A percentile compares a stretch with the other conserved stretches of the same genome.
phyloP scores from a whole-genome alignment of 2,329 filamentous ascomycete genomes.

The Aspergillus cejpii region DNA sequence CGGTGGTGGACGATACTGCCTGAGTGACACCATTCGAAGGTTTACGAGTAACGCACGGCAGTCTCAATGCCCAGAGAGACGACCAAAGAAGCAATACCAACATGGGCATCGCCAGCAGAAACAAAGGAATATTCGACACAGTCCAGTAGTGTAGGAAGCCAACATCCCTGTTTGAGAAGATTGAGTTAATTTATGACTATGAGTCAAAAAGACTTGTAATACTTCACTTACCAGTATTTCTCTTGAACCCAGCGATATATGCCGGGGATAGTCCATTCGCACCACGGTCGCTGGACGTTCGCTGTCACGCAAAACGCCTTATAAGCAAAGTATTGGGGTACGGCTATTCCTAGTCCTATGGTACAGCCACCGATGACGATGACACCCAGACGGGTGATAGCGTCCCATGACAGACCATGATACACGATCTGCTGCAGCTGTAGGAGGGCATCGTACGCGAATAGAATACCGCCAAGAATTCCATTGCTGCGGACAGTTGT shows the following conservation, averaged over 20 bases:
- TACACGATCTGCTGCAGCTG: constrained; percentile 40
- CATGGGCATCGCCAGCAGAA: constrained; percentile 74
- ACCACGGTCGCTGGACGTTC: constrained; percentile 61
- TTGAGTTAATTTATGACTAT: constrained; percentile 3
- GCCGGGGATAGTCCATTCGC: constrained; percentile 63
- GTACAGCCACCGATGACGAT: constrained; percentile 61
- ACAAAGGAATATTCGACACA: constrained; percentile 74
- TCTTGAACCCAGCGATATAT: constrained; percentile 87
- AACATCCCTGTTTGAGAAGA: constrained; percentile 59
- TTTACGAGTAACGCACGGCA: constrained; percentile 19
- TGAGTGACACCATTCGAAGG: constrained; percentile 9
- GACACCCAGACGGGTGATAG: constrained; percentile 50
- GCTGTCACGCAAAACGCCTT: constrained; percentile 55
- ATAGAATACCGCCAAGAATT: constrained; percentile 69
- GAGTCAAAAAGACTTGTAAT: not conserved
- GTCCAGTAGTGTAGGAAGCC: constrained; percentile 92
- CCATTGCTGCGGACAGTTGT: constrained; percentile 78
- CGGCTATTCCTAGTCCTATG: constrained; percentile 59
- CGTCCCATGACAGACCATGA: constrained; percentile 31
- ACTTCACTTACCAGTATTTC: constrained; percentile 69
- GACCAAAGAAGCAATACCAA: constrained; percentile 62
- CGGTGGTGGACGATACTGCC: constrained; percentile 14
- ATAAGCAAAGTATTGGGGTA: constrained; percentile 73
- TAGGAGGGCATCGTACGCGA: constrained; percentile 56
- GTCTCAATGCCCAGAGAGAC: constrained; percentile 43